These are phyloP conservation scores for Gamsiella multidivaricata DNA, from an alignment of 192 early-diverging fungal species.

Conservation along the genomic window DNA sequence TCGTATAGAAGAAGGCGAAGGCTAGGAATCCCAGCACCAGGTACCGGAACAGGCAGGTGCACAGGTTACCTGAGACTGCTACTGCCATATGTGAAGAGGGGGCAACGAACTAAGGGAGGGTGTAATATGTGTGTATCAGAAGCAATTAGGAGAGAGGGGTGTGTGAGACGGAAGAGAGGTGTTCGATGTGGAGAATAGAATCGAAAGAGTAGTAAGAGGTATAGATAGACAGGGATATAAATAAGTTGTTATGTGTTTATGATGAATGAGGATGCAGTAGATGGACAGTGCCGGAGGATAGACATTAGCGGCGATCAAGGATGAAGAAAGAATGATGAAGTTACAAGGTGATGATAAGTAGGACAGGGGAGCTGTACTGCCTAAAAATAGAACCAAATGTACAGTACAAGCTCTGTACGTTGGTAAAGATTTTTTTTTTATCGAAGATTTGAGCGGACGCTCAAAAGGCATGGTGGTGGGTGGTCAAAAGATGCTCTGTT, in stretches of 20 bases:
- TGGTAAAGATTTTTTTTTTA: no score
- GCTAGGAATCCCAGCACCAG: conserved; percentile 34
- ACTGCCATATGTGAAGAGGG: conserved; percentile 26
- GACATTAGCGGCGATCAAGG: not conserved
- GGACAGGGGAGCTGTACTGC: not conserved
- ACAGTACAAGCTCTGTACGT: no score
- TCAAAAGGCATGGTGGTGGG: no score
- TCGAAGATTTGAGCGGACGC: no score
- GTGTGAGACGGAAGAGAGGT: not conserved
- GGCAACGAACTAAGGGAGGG: not conserved
- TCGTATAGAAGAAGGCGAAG: conserved; percentile 39
- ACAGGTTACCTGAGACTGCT: conserved; percentile 45
- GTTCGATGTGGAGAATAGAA: no score
- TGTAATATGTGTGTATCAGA: not conserved
- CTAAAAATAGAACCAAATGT: no score
- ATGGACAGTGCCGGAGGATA: not conserved
- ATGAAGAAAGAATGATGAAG: not conserved
- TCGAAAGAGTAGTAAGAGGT: no score
- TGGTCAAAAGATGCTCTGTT: no score
- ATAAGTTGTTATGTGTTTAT: not conserved
- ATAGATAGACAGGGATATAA: not conserved
- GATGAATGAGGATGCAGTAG: not conserved
- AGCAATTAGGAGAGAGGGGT: not conserved
- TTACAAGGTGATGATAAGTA: not conserved
- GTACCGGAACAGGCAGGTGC: conserved; percentile 44